These are phyloP conservation scores for Leucosporidium yakuticum DNA, from an alignment of 768 basidiomycete species.

Conservation along the genomic window DNA sequence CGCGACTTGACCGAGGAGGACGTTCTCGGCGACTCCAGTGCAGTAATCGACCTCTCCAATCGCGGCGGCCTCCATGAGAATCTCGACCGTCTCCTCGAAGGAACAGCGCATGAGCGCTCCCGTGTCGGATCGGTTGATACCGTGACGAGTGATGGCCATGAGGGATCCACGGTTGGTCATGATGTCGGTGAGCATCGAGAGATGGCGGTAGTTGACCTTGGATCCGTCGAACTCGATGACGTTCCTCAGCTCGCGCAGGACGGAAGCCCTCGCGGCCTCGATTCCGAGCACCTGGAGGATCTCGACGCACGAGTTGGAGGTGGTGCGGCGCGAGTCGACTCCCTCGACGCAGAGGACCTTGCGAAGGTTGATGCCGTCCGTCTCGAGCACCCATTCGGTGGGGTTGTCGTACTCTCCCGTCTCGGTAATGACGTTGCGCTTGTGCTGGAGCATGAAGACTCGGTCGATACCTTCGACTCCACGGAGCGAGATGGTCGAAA, in stretches of 20 bases:
- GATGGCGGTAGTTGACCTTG: conserved; percentile 96
- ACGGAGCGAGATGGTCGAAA: conserved; percentile 88
- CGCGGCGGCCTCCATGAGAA: conserved; percentile 96
- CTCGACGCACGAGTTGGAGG: conserved; percentile 95
- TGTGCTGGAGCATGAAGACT: conserved; percentile 87
- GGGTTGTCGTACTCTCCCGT: conserved; percentile 54
- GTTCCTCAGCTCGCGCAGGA: conserved; percentile 85
- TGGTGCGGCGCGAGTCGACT: conserved; percentile 85
- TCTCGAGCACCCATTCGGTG: conserved; percentile 90
- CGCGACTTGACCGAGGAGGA: conserved; percentile 98
- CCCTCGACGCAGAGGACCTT: conserved; percentile 92
- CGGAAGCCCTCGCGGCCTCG: conserved; percentile 88
- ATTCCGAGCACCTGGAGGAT: conserved; percentile 91
- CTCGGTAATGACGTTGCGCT: conserved; percentile 59
- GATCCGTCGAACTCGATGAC: conserved; percentile 99
- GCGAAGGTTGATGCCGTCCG: conserved; percentile 92
- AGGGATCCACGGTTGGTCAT: conserved; percentile 92
- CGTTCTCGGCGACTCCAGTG: conserved; percentile 97
- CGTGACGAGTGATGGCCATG: conserved; percentile 99
- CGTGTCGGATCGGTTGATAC: conserved; percentile 98
- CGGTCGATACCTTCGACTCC: conserved; percentile 85
- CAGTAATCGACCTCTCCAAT: conserved; percentile 98
- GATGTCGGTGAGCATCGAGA: conserved; percentile 90
- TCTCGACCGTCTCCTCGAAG: conserved; percentile 99
- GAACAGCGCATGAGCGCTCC: conserved; percentile 97